phyloP scores from a whole-genome alignment of 768 basidiomycete genomes.

The Mycena galopus region DNA sequence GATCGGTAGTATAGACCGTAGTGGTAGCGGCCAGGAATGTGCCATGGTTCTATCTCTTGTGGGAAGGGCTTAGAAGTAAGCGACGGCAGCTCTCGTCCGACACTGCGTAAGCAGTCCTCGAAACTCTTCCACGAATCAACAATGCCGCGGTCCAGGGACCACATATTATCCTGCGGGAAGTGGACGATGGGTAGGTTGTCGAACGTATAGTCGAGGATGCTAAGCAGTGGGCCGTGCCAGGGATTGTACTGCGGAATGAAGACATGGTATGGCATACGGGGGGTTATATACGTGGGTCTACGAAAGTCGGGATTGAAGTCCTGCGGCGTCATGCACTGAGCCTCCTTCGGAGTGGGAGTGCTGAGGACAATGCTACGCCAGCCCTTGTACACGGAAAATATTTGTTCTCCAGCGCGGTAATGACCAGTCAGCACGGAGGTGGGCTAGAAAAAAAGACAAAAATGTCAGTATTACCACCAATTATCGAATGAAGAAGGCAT shows the following conservation, averaged over 20 bases:
- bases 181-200: neutral
- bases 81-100: neutral
- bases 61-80: neutral
- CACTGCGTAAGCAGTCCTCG: neutral
- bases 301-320: neutral
- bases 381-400: neutral
- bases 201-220: neutral
- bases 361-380: neutral
- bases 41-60: neutral
- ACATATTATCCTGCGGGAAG: neutral
- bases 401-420: neutral
- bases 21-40: neutral
- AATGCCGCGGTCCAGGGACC: neutral
- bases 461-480: neutral
- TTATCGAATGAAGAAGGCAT: neutral
- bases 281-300: neutral
- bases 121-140: neutral
- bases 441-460: neutral
- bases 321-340: neutral
- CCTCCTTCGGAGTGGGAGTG: neutral
- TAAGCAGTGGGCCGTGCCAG: neutral
- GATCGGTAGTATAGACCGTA: neutral
- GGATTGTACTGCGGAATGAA: neutral
- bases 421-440: neutral
- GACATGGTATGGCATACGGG: neutral